Conservation (phyloP, 2,329 filamentous ascomycete genomes). For the Penicillium sp. region DNA sequence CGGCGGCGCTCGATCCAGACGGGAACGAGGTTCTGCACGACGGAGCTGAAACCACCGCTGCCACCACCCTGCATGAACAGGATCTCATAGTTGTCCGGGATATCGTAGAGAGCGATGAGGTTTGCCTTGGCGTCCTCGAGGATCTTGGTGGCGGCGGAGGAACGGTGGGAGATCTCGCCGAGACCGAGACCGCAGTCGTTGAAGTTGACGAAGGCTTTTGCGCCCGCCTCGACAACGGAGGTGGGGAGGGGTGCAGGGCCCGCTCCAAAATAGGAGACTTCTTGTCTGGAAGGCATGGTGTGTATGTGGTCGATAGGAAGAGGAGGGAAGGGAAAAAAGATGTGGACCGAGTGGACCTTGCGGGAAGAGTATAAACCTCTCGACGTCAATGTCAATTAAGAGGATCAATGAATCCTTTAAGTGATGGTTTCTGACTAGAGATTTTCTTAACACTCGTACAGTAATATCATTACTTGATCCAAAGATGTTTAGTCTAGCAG, state of each 20-base stretch:
- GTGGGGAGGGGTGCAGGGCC: constrained; percentile 87
- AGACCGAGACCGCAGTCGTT: constrained; percentile 79
- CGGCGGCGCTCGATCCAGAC: constrained; percentile 76
- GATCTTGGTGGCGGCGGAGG: constrained; percentile 73
- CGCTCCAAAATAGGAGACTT: constrained; percentile 85
- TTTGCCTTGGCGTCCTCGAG: constrained; percentile 76
- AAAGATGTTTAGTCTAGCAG: neutral
- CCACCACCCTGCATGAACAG: constrained; percentile 72
- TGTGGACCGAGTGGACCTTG: constrained; percentile 25
- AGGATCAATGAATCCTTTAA: neutral
- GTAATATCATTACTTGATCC: no score
- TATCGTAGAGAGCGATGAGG: constrained; percentile 72
- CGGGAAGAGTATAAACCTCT: neutral
- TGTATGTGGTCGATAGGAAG: constrained; percentile 1
- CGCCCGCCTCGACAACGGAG: constrained; percentile 73
- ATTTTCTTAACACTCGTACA: neutral
- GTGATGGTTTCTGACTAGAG: neutral
- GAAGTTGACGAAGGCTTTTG: constrained; percentile 78
- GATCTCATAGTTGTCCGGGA: constrained; percentile 84
- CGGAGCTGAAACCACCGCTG: constrained; percentile 80
- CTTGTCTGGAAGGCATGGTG: constrained; percentile 66
- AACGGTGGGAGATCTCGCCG: constrained; percentile 89
- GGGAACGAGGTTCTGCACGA: constrained; percentile 79
- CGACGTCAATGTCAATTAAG: neutral
- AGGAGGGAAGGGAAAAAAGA: constrained; percentile 15